A percentile compares a stretch with the other conserved stretches of the same genome.
Evolutionary conservation across 306 rosid species (phyloP).

Genomic region (apple (Malus domestica)): DNA sequence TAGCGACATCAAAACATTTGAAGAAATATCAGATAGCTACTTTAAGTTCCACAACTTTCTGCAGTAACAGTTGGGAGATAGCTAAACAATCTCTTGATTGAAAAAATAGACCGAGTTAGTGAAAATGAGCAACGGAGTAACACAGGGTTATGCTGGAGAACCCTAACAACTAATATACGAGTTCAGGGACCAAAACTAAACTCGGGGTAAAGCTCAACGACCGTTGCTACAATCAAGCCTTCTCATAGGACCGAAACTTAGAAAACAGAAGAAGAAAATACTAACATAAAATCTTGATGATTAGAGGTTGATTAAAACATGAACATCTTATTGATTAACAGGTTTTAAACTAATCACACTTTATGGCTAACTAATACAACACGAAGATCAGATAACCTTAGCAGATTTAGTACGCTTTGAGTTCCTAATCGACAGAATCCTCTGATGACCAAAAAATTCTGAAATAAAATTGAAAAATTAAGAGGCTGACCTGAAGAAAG

Average conservation of each 20-base stretch:
- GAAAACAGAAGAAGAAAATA: background rate
- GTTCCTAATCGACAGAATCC: background rate
- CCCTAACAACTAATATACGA: too few species aligned
- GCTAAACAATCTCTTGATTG: too few species aligned
- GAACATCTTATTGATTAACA: background rate
- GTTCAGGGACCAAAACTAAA: too few species aligned
- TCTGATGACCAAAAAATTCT: background rate
- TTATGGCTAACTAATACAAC: background rate
- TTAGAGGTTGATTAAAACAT: background rate
- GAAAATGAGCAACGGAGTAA: too few species aligned
- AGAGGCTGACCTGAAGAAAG: slow-evolving; percentile 45
- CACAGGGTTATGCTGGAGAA: too few species aligned
- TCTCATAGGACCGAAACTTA: background rate
- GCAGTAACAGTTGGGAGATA: background rate
- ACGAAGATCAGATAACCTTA: background rate
- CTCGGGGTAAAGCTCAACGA: background rate
- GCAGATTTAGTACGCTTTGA: background rate
- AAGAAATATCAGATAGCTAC: background rate
- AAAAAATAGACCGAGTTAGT: too few species aligned
- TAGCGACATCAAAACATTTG: slow-evolving; percentile 5
- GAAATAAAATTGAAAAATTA: background rate
- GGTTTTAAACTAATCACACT: too few species aligned
- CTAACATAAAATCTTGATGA: background rate
- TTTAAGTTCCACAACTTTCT: background rate
- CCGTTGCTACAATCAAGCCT: background rate